Evolutionary conservation across 192 early-diverging fungal species (phyloP), one percentile per base, ranked within the genome.

Genomic region (Backusella mclennaniae): DNA sequence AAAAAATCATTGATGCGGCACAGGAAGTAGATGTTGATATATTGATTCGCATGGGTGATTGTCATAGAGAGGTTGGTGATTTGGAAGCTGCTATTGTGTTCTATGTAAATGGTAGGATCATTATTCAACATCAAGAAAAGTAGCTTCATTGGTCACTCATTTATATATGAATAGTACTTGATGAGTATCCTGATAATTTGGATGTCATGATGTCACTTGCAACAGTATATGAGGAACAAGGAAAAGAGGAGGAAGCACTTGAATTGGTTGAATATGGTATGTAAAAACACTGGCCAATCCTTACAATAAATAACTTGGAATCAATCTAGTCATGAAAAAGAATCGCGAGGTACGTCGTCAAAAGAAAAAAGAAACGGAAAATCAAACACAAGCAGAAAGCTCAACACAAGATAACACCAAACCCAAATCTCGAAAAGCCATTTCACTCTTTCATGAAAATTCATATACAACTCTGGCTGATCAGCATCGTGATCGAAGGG

Each of bases 201-300:
- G 92, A 93, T 49, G 85, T 89, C 36, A 90, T 89, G 74, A 80
- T 92, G 79, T 84, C 89, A 56, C 77, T 96, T 4, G 93, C 92
- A 17, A 82, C 89, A 66, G 85, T 95, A 0, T 94, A 93, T 68
- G 90, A 95, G 76, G 92, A 91, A 49, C 81, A 91, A 46, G 94
- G 93, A 35, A 81, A 86, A 36, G 82, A 87, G 35, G 82, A 80
- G 31, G 81, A 84, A 35, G 89, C 89, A 7, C 79, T 87, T 14
- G 83, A 84, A 11, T 73, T 88, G 9, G 87, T 86, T 11, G 85
- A 87, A 21, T 79, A 80, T 73, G 85, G 86, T 85, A 71, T n/a
- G n/a, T 12, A 11, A 5, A 69, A 33, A 33, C 2, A 33, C 33
- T 2, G 33, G 7, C 31, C 0, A 1, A 17, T 33, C 14, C 21